These are phyloP conservation scores for Leishmania lainsoni DNA, from an alignment of 208 protist species.

Conservation along the genomic window DNA sequence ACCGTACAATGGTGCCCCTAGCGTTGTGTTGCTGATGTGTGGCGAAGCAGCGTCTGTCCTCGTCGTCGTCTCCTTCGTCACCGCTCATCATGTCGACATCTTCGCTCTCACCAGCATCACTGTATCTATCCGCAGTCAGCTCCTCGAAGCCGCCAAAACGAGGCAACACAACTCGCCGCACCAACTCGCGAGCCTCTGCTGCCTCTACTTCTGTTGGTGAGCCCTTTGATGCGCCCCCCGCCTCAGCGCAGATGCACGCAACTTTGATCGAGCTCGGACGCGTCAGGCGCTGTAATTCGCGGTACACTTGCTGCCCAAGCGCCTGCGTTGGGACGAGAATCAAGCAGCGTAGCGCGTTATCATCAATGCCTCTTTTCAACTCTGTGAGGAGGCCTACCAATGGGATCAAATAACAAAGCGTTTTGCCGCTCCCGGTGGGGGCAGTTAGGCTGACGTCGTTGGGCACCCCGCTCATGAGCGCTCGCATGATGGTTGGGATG, in stretches of 20 bases:
- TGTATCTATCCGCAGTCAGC: not conserved
- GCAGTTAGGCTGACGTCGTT: constrained; percentile 90
- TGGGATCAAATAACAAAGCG: constrained; percentile 88
- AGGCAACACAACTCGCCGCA: constrained; percentile 45
- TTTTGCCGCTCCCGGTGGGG: constrained; percentile 91
- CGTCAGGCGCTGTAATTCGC: constrained; percentile 65
- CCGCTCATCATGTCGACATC: not conserved
- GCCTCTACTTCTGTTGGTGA: constrained; percentile 6
- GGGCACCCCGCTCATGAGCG: constrained; percentile 71
- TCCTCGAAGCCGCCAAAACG: not conserved
- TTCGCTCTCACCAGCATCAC: constrained; percentile 1
- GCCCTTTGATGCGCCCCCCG: not conserved
- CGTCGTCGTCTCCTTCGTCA: constrained; percentile 4
- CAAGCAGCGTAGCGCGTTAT: constrained; percentile 72
- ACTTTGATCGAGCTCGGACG: constrained; percentile 67
- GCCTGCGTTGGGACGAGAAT: constrained; percentile 84
- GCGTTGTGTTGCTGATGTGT: not conserved
- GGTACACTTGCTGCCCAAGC: constrained; percentile 81
- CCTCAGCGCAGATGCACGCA: constrained; percentile 62
- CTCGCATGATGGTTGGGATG: constrained; percentile 66
- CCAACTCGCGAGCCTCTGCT: constrained; percentile 54
- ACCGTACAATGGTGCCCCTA: constrained; percentile 19
- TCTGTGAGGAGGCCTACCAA: constrained; percentile 68
- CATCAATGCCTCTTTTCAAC: constrained; percentile 53
- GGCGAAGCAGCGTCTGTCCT: not conserved